These are phyloP conservation scores for Camelina neglecta DNA, from an alignment of 345 rosid species.

Conservation along the genomic window DNA sequence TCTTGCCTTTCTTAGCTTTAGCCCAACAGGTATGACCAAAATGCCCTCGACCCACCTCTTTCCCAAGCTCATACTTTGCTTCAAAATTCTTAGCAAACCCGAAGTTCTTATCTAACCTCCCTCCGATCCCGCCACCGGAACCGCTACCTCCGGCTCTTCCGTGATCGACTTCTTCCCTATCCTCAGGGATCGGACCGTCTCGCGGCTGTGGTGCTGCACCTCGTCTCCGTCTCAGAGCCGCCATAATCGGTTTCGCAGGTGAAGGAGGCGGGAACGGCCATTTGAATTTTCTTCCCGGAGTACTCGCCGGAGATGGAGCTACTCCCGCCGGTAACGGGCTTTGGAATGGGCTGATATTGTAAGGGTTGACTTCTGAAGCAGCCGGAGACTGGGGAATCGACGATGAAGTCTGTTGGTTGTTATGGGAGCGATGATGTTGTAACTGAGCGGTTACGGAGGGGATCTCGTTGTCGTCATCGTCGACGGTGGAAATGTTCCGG, in stretches of 20 bases:
- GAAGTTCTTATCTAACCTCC: conserved; percentile 75
- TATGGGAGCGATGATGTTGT: conserved; percentile 14
- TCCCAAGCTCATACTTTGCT: conserved; percentile 79
- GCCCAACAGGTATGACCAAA: conserved; percentile 98
- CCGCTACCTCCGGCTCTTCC: conserved; percentile 39
- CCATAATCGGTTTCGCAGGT: conserved; percentile 93
- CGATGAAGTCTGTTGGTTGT: conserved; percentile 33
- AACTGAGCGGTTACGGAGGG: conserved; percentile 37
- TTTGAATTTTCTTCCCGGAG: conserved; percentile 83
- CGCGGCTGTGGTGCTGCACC: conserved; percentile 57
- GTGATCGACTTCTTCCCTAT: conserved; percentile 34
- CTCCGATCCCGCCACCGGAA: conserved; percentile 36
- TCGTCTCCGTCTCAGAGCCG: conserved; percentile 62
- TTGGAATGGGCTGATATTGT: conserved; percentile 66
- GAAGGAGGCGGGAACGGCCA: conserved; percentile 99
- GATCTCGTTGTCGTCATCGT: conserved; percentile 34
- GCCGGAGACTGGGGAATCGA: conserved; percentile 41
- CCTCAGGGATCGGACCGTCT: conserved; percentile 77
- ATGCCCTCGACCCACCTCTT: conserved; percentile 95
- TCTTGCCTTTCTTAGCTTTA: conserved; percentile 77
- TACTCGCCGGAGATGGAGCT: conserved; percentile 81
- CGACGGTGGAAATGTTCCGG: conserved; percentile 55
- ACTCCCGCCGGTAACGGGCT: conserved; percentile 88
- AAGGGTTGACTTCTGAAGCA: conserved; percentile 53
- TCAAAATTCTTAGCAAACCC: conserved; percentile 81